A percentile compares a stretch with the other conserved stretches of the same genome.
These are phyloP conservation scores for Arthrobotrys entomopaga DNA, from an alignment of 2,329 filamentous ascomycete genomes.

Conservation along the genomic window DNA sequence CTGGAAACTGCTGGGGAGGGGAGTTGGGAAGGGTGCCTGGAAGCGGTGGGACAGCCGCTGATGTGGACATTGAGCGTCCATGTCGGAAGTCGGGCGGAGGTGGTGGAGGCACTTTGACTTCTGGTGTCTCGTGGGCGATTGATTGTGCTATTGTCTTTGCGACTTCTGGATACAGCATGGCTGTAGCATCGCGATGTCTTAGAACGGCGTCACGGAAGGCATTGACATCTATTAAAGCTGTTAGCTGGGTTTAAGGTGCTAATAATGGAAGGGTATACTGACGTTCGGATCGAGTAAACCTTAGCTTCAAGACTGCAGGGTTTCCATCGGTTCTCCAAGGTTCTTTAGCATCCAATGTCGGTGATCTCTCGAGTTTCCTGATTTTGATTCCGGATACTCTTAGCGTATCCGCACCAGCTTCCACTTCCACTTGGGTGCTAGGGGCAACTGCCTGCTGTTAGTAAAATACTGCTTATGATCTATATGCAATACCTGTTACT, in stretches of 20 bases:
- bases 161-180: constrained; percentile 51
- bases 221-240: constrained; percentile 24
- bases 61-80: constrained; percentile 36
- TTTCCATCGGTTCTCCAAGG: constrained; percentile 43
- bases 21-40: constrained; percentile 31
- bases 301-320: constrained; percentile 34
- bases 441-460: constrained; percentile 27
- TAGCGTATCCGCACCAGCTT: constrained; percentile 27
- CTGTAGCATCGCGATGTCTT: constrained; percentile 49
- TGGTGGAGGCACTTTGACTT: constrained; percentile 35
- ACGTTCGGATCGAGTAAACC: constrained; percentile 41
- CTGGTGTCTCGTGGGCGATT: constrained; percentile 31
- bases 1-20: constrained; percentile 43
- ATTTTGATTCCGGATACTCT: constrained; percentile 50
- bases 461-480: no score
- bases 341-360: constrained; percentile 42
- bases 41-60: constrained; percentile 28
- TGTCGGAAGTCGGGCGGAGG: constrained; percentile 47
- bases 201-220: constrained; percentile 51
- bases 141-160: constrained; percentile 38
- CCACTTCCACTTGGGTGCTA: constrained; percentile 42
- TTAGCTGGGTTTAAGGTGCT: constrained; percentile 13
- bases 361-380: constrained; percentile 45
- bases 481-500: background rate
- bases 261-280: background rate